A percentile compares a stretch with the other conserved stretches of the same genome.
Evolutionary conservation across 2,329 filamentous ascomycete genomes (phyloP).

Genomic region (Pseudogymnoascus sp.): DNA sequence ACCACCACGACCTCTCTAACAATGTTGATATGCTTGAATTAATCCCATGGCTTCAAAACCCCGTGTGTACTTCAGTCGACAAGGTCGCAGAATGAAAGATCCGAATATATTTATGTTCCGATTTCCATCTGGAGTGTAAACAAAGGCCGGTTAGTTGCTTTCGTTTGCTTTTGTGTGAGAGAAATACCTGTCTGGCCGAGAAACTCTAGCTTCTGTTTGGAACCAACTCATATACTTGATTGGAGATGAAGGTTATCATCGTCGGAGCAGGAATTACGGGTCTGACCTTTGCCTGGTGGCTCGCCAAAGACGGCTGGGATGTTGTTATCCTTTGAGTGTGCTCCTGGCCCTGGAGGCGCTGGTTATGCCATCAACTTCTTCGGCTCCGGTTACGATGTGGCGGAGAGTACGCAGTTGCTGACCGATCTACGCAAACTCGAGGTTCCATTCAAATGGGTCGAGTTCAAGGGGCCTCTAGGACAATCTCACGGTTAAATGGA

Average conservation of each 20-base stretch:
- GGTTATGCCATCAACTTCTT: background rate
- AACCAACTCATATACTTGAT: background rate
- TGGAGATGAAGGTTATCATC: background rate
- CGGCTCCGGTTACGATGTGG: background rate
- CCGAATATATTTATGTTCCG: background rate
- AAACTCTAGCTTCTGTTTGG: background rate
- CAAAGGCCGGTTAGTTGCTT: background rate
- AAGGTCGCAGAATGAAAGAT: background rate
- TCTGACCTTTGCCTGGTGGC: background rate
- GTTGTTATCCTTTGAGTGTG: background rate
- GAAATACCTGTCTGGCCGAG: background rate
- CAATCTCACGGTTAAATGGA: background rate
- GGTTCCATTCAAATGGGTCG: background rate
- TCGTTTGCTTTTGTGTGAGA: background rate
- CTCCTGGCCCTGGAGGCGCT: background rate
- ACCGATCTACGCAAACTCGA: background rate
- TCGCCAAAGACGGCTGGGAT: background rate
- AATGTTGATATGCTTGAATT: background rate
- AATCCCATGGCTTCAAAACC: background rate
- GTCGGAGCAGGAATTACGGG: background rate
- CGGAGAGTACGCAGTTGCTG: background rate
- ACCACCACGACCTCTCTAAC: background rate
- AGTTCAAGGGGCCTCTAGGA: background rate
- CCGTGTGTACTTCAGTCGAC: no score
- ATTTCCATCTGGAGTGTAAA: background rate